Evolutionary conservation across 441 rosid genomes (phyloP), one percentile per base, ranked within the genome.

Genomic region (Brassica hybrid): DNA sequence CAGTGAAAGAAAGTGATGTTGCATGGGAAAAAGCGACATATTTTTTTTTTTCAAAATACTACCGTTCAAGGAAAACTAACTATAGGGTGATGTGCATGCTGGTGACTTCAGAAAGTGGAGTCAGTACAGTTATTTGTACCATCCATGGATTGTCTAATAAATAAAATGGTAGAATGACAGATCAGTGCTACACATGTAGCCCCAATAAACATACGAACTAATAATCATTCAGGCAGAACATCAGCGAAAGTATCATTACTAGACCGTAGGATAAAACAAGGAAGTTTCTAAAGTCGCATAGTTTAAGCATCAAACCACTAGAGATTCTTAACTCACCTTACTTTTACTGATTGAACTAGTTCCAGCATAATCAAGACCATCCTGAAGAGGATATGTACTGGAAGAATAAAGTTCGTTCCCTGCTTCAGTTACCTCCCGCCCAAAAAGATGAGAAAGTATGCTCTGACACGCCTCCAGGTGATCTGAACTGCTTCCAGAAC

Each of bases 361-460:
- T 73, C 94, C 89, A 81, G 79, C 65, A 71, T 78, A 86, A 75
- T 85, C 96, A 62, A 65, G 78, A 68, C 81, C 74, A 82, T 79
- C 80, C 80, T 73, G 89, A 81, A 80, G 83, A 56, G 80, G 72
- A 48, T 84, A 73, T 34, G 86, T 76, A 68, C 80, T 83, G 80
- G 88, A 83, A 65, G 76, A 25, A 27, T 48, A 16, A 56, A 2
- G 71, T 83, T 85, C 92, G 59, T 78, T 73, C 52, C 83, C 89
- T 72, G 72, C 79, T 72, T 85, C 90, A 68, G 78, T 74, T 73
- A 76, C 66, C 68, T 86, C 91, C 75, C 74, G 83, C 73, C 98
- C 98, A 88, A 90, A 91, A 85, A 96, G 92, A 83, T 94, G 87
- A 80, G 86, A 86, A 79, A 94, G 90, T 79, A 92, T 92, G 78